phyloP scores from a whole-genome alignment of 2,329 filamentous ascomycete species.

The Epichloe scottii region DNA sequence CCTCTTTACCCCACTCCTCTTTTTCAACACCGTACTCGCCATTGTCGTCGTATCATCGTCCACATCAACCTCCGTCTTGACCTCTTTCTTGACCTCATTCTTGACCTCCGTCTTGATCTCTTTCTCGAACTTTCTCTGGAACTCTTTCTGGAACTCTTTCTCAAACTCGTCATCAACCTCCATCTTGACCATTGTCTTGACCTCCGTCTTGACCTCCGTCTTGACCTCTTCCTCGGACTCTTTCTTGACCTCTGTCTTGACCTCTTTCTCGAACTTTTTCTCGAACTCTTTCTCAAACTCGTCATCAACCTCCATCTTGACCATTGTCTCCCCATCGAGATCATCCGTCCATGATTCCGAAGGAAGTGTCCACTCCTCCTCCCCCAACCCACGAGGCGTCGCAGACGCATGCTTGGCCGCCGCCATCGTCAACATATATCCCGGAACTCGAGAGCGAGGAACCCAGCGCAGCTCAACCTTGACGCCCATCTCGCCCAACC shows the following conservation, averaged over 20 bases:
- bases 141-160: not conserved
- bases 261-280: not conserved
- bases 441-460: not conserved
- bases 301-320: not conserved
- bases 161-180: too few species aligned
- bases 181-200: too few species aligned
- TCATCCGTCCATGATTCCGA: not conserved
- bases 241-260: not conserved
- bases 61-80: not conserved
- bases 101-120: not conserved
- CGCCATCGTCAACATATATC: not conserved
- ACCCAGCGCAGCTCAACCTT: not conserved
- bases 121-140: not conserved
- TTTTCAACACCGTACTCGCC: not conserved
- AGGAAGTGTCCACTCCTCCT: not conserved
- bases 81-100: not conserved
- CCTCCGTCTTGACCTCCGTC: too few species aligned
- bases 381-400: not conserved
- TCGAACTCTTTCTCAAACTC: not conserved
- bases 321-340: not conserved
- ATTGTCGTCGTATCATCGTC: not conserved
- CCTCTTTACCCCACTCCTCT: not conserved
- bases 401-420: not conserved
- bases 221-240: too few species aligned
- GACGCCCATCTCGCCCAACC: not conserved